Evolutionary conservation across 192 early-diverging fungal genomes (phyloP), one percentile per base, ranked within the genome.

Genomic region (Coemansia sp.): DNA sequence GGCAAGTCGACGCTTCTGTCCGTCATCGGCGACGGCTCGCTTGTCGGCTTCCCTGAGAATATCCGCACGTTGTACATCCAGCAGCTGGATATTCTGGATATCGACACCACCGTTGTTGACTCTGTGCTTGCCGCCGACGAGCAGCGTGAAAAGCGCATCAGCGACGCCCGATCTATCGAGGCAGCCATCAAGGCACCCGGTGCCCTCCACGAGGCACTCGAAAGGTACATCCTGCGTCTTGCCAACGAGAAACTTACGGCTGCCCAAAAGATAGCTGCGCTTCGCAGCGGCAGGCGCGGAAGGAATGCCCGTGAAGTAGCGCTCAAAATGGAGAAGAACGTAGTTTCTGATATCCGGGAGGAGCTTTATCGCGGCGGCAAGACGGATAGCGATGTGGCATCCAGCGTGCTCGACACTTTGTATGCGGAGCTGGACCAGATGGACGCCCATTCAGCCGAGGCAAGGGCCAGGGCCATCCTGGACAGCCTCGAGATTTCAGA

Each of bases 1-100:
- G 93, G 95, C 72, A 95, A 96, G 72, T 96, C 93, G 41, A 99
- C 97, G 17, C 86, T 99, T 36, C 85, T 99, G 53, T 97, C 97
- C 73, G 82, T 97, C 54, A 98, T 99, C 88, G 86, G 86, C 54
- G 87, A 89, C 56, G 87, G 91, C 60, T 57, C 77, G 17, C 64
- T 97, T 17, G 82, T 92, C 27, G 95, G 95, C 1, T 88, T 93
- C 33, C 94, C 95, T 0, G 82, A 85, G 34, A 94, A 94, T 71
- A 68, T 95, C 54, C 70, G 83, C 37, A 87, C 90, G 3, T 78
- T 94, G 22, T 89, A 93, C 65, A 87, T 97, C 56, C 87, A 89
- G 64, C 94, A 95, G 66, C 65, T 94, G 41, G 87, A 89, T 29
- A 84, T 84, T 10, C 59, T 82, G 13, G 75, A 83, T 40, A 74